These are phyloP conservation scores for Rhazya stricta DNA, from an alignment of 257 asterid genomes.

Conservation along the genomic window DNA sequence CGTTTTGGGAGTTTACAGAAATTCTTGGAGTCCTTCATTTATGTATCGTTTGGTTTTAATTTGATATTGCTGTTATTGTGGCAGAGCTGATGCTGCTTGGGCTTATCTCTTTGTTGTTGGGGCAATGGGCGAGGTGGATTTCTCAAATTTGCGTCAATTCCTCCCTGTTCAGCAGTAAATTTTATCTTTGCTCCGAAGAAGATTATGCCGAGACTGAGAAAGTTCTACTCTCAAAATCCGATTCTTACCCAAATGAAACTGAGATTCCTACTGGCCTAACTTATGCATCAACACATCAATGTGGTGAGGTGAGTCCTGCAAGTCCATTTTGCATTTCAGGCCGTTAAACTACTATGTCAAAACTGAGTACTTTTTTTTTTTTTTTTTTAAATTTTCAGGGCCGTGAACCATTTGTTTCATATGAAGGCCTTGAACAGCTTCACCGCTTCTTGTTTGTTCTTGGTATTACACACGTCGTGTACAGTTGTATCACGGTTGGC, in stretches of 20 bases:
- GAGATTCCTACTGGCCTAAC: constrained; percentile 34
- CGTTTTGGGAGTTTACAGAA: background rate
- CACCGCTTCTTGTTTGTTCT: constrained; percentile 85
- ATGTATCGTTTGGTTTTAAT: background rate
- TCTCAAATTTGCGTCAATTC: constrained; percentile 74
- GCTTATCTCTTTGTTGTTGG: constrained; percentile 72
- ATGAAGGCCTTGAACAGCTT: constrained; percentile 89
- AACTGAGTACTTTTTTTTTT: background rate
- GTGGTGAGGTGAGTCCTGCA: constrained; percentile 54
- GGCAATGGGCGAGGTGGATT: constrained; percentile 88
- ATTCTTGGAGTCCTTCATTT: too few relatives aligned
- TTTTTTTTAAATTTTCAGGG: constrained; percentile 70
- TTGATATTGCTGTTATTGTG: background rate
- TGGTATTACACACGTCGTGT: constrained; percentile 72
- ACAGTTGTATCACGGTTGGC: constrained; percentile 69
- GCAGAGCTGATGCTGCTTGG: constrained; percentile 93
- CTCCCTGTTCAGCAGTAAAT: constrained; percentile 70
- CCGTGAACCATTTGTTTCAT: constrained; percentile 78
- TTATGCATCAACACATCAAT: constrained; percentile 40
- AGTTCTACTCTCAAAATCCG: constrained; percentile 24
- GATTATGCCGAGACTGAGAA: constrained; percentile 41
- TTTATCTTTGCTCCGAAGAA: constrained; percentile 62
- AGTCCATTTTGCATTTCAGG: background rate
- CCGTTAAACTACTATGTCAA: constrained; percentile 2
- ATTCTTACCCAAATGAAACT: constrained; percentile 32